Evolutionary conservation across 2,329 filamentous ascomycete genomes (phyloP), one percentile per base, ranked within the genome.

Genomic region (Dendrostoma leiphaemia): DNA sequence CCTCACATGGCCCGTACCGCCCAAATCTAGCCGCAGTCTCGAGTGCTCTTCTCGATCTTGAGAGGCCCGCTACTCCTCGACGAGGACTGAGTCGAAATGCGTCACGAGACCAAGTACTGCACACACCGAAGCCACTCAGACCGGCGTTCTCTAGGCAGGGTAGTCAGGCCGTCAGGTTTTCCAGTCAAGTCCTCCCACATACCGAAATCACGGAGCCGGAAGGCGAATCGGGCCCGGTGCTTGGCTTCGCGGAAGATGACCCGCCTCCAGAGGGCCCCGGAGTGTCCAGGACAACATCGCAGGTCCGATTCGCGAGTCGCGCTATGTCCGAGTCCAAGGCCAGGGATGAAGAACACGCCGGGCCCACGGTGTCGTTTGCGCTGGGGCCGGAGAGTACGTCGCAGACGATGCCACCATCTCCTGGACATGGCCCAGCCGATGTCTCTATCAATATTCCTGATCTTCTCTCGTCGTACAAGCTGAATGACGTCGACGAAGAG

Each of bases 151-250:
- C 80, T 2, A 72, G 79, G 5, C 77, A 83, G 50, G 74, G 79
- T 21, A 84, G 74, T 1, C 64, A 79, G 2, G 72, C 77, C 12
- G 75, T 81, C 41, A 82, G 83, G 34, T 93, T 93, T 67, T 87
- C 85, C 0, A 91, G 87, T 48, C 84, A 83, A 6, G 84, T 89
- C 0, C 83, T 90, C 1, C 90, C 89, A 0, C 83, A 88, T 60
- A 86, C 89, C 2, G 81, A 78, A 57, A 79, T 91, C 21, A 82
- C 82, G 3, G 74, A 76, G 17, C 21, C 24, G 1, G 82, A 88
- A 56, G 88, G 87, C 53, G 83, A 80, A 1, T 74, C 81, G 1
- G 86, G 84, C 0, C 85, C 86, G 1, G 86, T 80, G 1, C 91
- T 95, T 59, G 89, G 89, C 81, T 95, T 94, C 68, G 83, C 82